Percentiles rank a stretch among this genome's conserved stretches.
phyloP scores from a whole-genome alignment of 495 filamentous ascomycete genomes.

The Penicillium canescens region DNA sequence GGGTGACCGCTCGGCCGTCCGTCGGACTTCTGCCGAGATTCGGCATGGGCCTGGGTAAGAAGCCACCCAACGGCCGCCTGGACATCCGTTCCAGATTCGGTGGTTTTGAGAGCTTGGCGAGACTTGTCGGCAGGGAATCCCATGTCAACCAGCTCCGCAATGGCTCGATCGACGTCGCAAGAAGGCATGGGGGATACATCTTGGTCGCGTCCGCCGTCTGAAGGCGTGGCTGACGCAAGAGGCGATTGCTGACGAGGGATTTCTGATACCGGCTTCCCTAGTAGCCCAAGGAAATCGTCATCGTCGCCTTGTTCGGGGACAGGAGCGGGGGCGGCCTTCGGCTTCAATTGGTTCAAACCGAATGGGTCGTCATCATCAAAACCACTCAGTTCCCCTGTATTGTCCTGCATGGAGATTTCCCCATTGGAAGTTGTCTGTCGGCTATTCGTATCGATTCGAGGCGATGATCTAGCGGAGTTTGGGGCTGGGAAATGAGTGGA shows the following conservation, averaged over 20 bases:
- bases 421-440: slow-evolving; percentile 20
- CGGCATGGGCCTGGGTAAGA: slow-evolving; percentile 83
- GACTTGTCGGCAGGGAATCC: slow-evolving; percentile 85
- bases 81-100: slow-evolving; percentile 74
- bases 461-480: slow-evolving; percentile 30
- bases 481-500: slow-evolving; percentile 61
- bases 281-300: slow-evolving; percentile 85
- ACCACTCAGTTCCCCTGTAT: slow-evolving; percentile 16
- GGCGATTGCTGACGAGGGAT: slow-evolving; percentile 49
- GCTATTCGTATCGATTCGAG: slow-evolving; percentile 20
- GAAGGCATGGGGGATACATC: slow-evolving; percentile 35
- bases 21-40: slow-evolving; percentile 60
- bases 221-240: slow-evolving; percentile 41
- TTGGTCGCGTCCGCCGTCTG: slow-evolving; percentile 45
- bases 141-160: slow-evolving; percentile 93
- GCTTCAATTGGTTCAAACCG: slow-evolving; percentile 68
- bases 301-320: slow-evolving; percentile 50
- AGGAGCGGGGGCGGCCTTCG: slow-evolving; percentile 37
- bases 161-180: slow-evolving; percentile 73
- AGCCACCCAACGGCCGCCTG: slow-evolving; percentile 89
- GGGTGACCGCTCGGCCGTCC: slow-evolving; percentile 32
- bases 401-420: slow-evolving; percentile 24
- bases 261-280: slow-evolving; percentile 85
- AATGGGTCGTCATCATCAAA: slow-evolving; percentile 79
- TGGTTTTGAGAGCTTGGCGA: slow-evolving; percentile 73